Conservation (phyloP, 2,329 filamentous ascomycete genomes). For the Aspergillus carbonarius region DNA sequence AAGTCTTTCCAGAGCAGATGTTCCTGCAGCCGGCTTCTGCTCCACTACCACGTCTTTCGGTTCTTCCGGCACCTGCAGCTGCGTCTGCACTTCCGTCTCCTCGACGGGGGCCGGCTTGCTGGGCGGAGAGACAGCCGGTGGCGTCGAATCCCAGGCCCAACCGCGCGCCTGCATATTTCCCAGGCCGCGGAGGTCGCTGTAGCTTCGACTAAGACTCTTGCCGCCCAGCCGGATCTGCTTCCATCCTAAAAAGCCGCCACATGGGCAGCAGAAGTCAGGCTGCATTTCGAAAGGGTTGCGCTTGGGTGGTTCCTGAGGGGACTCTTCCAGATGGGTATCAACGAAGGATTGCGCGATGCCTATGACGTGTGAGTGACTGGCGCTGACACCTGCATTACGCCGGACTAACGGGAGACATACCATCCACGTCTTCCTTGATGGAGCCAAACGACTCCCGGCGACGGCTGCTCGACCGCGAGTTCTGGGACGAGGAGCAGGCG, state of each 20-base stretch:
- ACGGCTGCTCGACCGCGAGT: conserved; percentile 40
- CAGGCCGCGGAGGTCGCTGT: conserved; percentile 41
- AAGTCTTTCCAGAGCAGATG: conserved; percentile 63
- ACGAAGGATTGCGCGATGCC: conserved; percentile 47
- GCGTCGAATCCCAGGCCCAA: conserved; percentile 44
- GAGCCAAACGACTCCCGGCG: conserved; percentile 44
- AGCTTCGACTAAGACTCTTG: conserved; percentile 46
- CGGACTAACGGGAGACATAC: conserved; percentile 25
- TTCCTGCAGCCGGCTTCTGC: conserved; percentile 26
- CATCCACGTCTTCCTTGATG: conserved; percentile 45
- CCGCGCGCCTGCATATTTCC: conserved; percentile 37
- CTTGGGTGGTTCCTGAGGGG: conserved; percentile 28
- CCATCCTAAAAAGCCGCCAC: conserved; percentile 46
- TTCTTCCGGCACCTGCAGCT: conserved; percentile 12
- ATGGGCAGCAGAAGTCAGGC: conserved; percentile 48
- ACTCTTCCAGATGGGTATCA: conserved; percentile 36
- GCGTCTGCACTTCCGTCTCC: conserved; percentile 4
- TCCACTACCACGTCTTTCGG: background rate
- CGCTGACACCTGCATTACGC: background rate
- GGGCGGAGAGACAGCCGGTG: conserved; percentile 17
- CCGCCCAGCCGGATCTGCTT: conserved; percentile 47
- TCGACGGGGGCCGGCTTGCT: conserved; percentile 17
- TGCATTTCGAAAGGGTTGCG: conserved; percentile 32
- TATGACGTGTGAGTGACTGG: conserved; percentile 13
- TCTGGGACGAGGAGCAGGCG: conserved; percentile 32